A percentile compares a stretch with the other conserved stretches of the same genome.
phyloP scores from a whole-genome alignment of 176 grass and related monocot species.

The Eragrostis nindensis region DNA sequence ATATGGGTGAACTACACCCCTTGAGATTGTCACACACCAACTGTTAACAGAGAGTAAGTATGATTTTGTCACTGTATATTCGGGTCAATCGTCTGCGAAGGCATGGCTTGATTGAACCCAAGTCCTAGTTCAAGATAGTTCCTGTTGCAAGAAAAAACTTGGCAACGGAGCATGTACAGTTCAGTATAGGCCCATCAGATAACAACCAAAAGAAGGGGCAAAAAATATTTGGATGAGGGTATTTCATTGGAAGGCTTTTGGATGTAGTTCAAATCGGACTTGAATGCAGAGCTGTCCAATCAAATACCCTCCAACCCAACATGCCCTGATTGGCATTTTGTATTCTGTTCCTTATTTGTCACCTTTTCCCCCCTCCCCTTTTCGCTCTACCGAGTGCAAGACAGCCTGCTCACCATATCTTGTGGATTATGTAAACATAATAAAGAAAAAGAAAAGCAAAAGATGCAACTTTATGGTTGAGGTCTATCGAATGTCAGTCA shows the following conservation, averaged over 20 bases:
- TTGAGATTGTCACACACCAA: slow-evolving; percentile 31
- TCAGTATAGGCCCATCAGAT: slow-evolving; percentile 38
- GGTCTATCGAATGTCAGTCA: background rate
- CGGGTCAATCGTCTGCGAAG: slow-evolving; percentile 41
- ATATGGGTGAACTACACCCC: slow-evolving; percentile 73
- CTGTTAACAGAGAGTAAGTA: slow-evolving; percentile 45
- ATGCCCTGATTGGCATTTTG: background rate
- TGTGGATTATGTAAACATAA: slow-evolving; percentile 1
- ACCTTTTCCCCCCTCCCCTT: slow-evolving; percentile 10
- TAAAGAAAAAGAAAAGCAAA: slow-evolving; percentile 1
- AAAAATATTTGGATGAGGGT: slow-evolving; percentile 37
- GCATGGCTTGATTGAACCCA: slow-evolving; percentile 53
- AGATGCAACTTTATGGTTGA: background rate
- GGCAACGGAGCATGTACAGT: slow-evolving; percentile 59
- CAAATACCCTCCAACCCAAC: slow-evolving; percentile 28
- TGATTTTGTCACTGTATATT: slow-evolving; percentile 46
- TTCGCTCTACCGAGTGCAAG: slow-evolving; percentile 16
- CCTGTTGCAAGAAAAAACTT: slow-evolving; percentile 47
- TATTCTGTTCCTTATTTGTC: background rate
- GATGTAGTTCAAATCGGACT: slow-evolving; percentile 15
- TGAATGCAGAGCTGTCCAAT: slow-evolving; percentile 7
- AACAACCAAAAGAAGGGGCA: slow-evolving; percentile 42
- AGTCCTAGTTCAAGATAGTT: slow-evolving; percentile 22
- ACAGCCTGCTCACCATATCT: slow-evolving; percentile 23
- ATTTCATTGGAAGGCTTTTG: slow-evolving; percentile 31